Conservation (phyloP, 306 rosid genomes). For the Adenanthera pavonina region DNA sequence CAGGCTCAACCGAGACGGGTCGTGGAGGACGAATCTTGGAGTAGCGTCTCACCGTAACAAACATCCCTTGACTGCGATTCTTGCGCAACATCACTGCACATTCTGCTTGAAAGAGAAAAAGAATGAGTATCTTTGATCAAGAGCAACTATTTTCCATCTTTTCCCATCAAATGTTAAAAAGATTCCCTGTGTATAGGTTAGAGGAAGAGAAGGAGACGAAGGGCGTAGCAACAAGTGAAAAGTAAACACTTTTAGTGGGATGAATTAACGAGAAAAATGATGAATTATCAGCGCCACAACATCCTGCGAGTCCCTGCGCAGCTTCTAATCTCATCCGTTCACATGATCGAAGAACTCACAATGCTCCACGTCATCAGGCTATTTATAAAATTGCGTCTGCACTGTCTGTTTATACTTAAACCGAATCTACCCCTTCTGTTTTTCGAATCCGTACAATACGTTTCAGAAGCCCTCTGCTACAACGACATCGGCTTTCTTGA, state of each 20-base stretch:
- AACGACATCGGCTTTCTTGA: no score
- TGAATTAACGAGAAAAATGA: no score
- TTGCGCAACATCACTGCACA: constrained; percentile 38
- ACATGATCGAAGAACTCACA: no score
- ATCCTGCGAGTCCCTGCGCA: no score
- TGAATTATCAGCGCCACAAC: no score
- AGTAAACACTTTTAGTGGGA: neutral
- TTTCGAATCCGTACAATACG: no score
- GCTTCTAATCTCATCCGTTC: no score
- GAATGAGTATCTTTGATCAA: neutral
- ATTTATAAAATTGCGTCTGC: no score
- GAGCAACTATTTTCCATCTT: neutral
- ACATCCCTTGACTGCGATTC: constrained; percentile 31
- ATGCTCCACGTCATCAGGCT: no score
- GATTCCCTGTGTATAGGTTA: neutral
- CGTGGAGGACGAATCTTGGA: constrained; percentile 70
- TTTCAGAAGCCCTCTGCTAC: no score
- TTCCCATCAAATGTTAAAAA: neutral
- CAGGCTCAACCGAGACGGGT: constrained; percentile 58
- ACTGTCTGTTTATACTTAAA: no score
- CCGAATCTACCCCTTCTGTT: no score
- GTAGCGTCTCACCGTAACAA: constrained; percentile 43
- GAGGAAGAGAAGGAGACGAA: neutral
- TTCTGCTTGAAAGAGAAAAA: neutral
- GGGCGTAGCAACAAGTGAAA: neutral